Percentiles rank a stretch among this genome's conserved stretches.
These are phyloP conservation scores for Yamadazyma ubonensis DNA, from an alignment of 805 yeast species.

Conservation along the genomic window DNA sequence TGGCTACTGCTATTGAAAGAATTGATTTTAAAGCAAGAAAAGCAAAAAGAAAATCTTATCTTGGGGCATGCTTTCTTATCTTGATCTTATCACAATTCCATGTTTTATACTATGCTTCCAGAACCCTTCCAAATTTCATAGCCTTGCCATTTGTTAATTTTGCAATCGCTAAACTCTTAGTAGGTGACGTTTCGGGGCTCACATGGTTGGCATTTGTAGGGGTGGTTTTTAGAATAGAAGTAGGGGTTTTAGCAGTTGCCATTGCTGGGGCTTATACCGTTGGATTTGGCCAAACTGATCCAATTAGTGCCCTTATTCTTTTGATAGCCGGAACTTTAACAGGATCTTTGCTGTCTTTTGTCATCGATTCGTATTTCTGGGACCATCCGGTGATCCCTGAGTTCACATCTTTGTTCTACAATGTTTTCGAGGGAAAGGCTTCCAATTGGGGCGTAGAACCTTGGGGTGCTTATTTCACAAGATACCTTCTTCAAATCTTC, in stretches of 20 bases:
- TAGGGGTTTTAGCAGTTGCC: slow-evolving; percentile 52
- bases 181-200: slow-evolving; percentile 49
- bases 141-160: slow-evolving; percentile 70
- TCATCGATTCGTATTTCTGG: slow-evolving; percentile 82
- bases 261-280: slow-evolving; percentile 48
- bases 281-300: slow-evolving; percentile 45
- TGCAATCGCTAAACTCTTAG: slow-evolving; percentile 51
- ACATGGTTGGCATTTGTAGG: slow-evolving; percentile 60
- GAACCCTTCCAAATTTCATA: slow-evolving; percentile 86
- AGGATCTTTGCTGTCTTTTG: slow-evolving; percentile 50
- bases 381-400: slow-evolving; percentile 63
- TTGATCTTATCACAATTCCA: slow-evolving; percentile 75
- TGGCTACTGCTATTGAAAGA: slow-evolving; percentile 41
- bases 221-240: slow-evolving; percentile 69
- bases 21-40: slow-evolving; percentile 24
- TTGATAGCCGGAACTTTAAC: slow-evolving; percentile 49
- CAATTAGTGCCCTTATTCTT: slow-evolving; percentile 36
- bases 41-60: slow-evolving; percentile 18
- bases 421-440: slow-evolving; percentile 73
- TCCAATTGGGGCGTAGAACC: slow-evolving; percentile 87
- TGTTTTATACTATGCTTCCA: slow-evolving; percentile 70
- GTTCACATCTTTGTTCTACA: slow-evolving; percentile 65
- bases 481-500: slow-evolving; percentile 40
- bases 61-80: slow-evolving; percentile 58
- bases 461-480: slow-evolving; percentile 59